Base-by-base conservation (phyloP, 805 yeast genomes). In the Starmerella cellae region DNA sequence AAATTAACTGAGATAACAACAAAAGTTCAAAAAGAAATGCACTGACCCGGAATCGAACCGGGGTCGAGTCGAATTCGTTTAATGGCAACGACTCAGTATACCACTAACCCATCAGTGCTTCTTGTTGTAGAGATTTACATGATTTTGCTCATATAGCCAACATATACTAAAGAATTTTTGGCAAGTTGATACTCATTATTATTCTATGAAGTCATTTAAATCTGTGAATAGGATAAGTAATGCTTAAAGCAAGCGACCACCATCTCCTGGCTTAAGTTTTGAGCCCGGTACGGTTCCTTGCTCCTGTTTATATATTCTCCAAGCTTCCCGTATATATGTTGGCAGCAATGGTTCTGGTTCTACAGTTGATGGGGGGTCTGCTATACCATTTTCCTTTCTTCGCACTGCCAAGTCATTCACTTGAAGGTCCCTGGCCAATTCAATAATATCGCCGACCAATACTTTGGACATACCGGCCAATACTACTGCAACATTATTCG, bases 11-110 rank as follows among this genome's bases (percentile, higher is more conserved):
- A n/a, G n/a, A n/a, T n/a, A n/a, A n/a, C n/a, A n/a, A n/a, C n/a
- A 16, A 31, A 31, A 18, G 13, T 17, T 19, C 13, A 34, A 27
- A 26, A 23, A 61, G 66, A 60, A 61, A 54, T 85, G 95, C 84
- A 79, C 83, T 77, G 81, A 87, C 95, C 95, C 96, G 85, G 96
- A 95, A 83, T 87, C 95, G 96, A 87, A 87, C 96, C 85, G 95
- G 96, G 95, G 96, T 87, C 96, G 85, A 42, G 43, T 45, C 46
- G 48, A 41, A 20, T n/a, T 35, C 3, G 35, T 33, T 2, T 4
- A n/a, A 44, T 44, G 47, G 44, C 47, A 41, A 44, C 44, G 45
- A 44, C 45, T 40, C 45, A 44, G 47, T 44, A 44, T 44, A 44
- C 47, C 45, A 44, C 45, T 41, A 44, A 44, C 47, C 47, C 47